Base-by-base conservation (phyloP, 1,139 yeast species). In the Debaryomyces subglobosus region DNA sequence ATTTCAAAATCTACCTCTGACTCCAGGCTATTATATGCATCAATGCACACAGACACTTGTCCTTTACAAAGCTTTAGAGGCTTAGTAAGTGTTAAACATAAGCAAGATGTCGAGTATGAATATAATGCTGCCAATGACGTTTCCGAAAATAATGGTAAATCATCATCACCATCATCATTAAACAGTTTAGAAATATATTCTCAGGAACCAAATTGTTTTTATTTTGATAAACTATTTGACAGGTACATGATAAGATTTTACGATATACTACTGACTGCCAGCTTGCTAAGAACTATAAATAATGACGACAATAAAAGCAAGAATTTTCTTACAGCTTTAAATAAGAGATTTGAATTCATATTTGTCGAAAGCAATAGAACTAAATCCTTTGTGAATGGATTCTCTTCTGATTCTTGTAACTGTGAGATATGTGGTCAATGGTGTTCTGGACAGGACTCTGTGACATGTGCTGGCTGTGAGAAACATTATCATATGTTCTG, bases 11-110 rank as follows among this genome's bases (percentile, higher is more conserved):
- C 80, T 34, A 74, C 87, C 1, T 66, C 74, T 5, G 96, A 91
- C 63, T 79, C 97, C 3, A 74, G 99, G 49, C 68, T 88, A 45
- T 70, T 94, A 4, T 90, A 77, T 62, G 94, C 96, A 0, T 88
- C 97, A 0, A 82, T 91, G 85, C 96, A 92, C 61, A 80, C 90
- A 23, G 97, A 90, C 63, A 70, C 82, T 8, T 89, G 97, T 56
- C 96, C 97, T 0, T 66, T 92, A 4, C 71, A 74, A 24, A 84
- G 94, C 48, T 86, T 81, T 57, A 72, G 98, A 49, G 98, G 99
- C 0, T 71, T 78, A 52, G 90, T 89, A 46, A 71, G 75, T 0
- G 96, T 94, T 4, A 72, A 72, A 45, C 96, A 87, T 64, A 79
- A 77, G 53, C 82, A 79, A 44, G 90, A 86, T 52, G 81, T 90